These are phyloP conservation scores for Ophiostoma sp. DNA, from an alignment of 2,329 filamentous ascomycete species.

Conservation along the genomic window DNA sequence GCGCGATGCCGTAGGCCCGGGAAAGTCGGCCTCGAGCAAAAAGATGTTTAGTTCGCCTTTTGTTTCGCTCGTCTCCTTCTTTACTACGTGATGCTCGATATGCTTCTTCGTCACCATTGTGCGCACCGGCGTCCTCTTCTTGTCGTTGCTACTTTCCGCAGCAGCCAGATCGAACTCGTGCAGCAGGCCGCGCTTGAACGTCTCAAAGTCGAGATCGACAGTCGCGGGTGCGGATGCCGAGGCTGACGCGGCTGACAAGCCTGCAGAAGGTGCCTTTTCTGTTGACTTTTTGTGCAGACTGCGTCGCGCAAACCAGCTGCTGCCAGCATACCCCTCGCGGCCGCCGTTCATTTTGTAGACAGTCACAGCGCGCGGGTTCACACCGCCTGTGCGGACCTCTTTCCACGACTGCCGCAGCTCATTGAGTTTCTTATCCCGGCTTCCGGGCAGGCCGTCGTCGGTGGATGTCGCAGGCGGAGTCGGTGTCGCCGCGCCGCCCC, in stretches of 20 bases:
- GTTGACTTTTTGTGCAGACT: slow-evolving; percentile 60
- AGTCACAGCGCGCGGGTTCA: slow-evolving; percentile 69
- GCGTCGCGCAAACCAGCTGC: slow-evolving; percentile 81
- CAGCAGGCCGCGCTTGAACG: slow-evolving; percentile 71
- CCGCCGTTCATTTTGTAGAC: slow-evolving; percentile 54
- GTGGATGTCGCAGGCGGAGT: background rate
- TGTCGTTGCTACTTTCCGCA: slow-evolving; percentile 32
- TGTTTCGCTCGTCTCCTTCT: background rate
- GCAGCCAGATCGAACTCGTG: slow-evolving; percentile 68
- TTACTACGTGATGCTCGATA: slow-evolving; percentile 49
- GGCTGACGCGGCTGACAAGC: too few species aligned
- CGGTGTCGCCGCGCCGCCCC: slow-evolving; percentile 15
- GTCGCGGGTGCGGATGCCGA: background rate
- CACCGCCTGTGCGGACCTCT: slow-evolving; percentile 63
- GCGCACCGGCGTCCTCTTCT: slow-evolving; percentile 68
- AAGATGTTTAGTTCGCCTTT: slow-evolving; percentile 50
- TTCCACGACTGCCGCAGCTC: slow-evolving; percentile 81
- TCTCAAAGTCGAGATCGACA: slow-evolving; percentile 55
- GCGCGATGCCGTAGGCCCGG: slow-evolving; percentile 77
- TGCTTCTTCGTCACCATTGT: slow-evolving; percentile 78
- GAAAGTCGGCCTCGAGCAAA: slow-evolving; percentile 82
- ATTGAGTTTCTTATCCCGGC: slow-evolving; percentile 34
- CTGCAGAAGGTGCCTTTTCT: background rate
- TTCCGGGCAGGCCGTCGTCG: slow-evolving; percentile 33
- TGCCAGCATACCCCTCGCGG: slow-evolving; percentile 67